Evolutionary conservation across 208 protist species (phyloP).

Genomic region (Herpetomonas muscarum): DNA sequence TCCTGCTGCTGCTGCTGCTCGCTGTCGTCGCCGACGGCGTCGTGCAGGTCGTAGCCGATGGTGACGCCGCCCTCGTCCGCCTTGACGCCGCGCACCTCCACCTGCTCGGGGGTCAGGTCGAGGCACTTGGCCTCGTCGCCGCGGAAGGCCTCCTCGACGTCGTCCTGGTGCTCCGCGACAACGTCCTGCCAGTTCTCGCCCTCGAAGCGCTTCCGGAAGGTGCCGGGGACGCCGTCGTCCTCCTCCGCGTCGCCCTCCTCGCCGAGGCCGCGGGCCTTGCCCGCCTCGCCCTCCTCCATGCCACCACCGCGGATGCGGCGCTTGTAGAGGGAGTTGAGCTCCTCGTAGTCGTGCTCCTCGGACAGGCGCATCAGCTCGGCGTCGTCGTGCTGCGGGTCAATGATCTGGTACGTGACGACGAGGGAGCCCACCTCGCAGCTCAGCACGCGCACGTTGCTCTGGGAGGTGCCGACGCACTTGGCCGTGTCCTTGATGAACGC

Average conservation of each 20-base stretch:
- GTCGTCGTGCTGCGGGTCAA: conserved; percentile 24
- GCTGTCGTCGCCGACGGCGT: conserved; percentile 8
- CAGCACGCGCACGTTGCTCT: conserved; percentile 31
- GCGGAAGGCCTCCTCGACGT: conserved; percentile 35
- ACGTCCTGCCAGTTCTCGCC: conserved; percentile 25
- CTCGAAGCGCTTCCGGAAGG: conserved; percentile 22
- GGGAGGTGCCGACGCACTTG: conserved; percentile 26
- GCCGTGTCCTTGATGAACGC: conserved; percentile 40
- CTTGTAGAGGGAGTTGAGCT: conserved; percentile 34
- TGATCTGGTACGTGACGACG: conserved; percentile 43
- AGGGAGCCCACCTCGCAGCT: conserved; percentile 37
- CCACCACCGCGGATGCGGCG: conserved; percentile 17
- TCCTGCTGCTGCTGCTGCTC: neutral
- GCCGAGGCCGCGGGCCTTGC: neutral
- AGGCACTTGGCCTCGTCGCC: conserved; percentile 29
- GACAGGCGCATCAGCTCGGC: conserved; percentile 29
- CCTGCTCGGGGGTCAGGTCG: conserved; percentile 8
- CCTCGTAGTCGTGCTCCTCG: conserved; percentile 35
- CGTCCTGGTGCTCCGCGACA: conserved; percentile 9
- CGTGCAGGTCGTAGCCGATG: conserved; percentile 36
- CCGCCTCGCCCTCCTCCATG: neutral
- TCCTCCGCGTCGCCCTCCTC: too few relatives aligned
- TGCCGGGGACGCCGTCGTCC: conserved; percentile 19
- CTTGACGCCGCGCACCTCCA: conserved; percentile 19
- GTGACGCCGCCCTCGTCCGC: conserved; percentile 17